Evolutionary conservation across 2,329 filamentous ascomycete genomes (phyloP), one percentile per base, ranked within the genome.

Genomic region (Penicillium janthinellum): DNA sequence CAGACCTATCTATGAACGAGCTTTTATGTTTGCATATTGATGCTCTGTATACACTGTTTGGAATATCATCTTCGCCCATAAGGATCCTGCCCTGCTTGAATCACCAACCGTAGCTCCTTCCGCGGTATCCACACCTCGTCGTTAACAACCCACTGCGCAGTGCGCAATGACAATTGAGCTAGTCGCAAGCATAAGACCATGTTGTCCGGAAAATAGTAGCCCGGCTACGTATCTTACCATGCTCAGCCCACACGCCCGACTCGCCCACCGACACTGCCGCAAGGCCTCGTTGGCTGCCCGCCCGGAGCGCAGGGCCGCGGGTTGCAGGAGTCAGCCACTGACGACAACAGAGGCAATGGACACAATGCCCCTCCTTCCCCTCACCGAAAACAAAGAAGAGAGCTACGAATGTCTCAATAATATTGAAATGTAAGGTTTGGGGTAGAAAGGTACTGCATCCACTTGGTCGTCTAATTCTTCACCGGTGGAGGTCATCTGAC

Each of bases 311-410:
- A 11, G 45, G 49, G 20, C 25, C 39, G 31, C 54, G 14, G 50
- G 50, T 54, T 60, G 28, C 41, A 39, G 25, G 42, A 35, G 22
- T 57, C 54, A 60, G 49, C 54, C 58, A 57, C 54, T 48, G 54
- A 57, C 54, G 58, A 53, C 50, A 54, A 37, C 49, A 56, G 12
- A 22, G 2, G 17, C 31, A 50, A n/a, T 37, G 20, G 37, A 20
- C 35, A 38, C 34, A 37, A 25, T 22, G 35, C 48, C 48, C 48
- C 34, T 37, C 48, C 48, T 38, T 25, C 48, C 47, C 47, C 48
- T 50, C 31, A 35, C 34, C 31, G 2, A 8, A 17, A 10, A 12
- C 10, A 7, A 35, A 31, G 28, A 10, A 31, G 8, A 31, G 20
- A 3, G 31, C 0, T 14, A 34, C 7, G 28, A 7, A 17, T 20